phyloP scores from a whole-genome alignment of 768 basidiomycete species.

The Leccinum boreale region DNA sequence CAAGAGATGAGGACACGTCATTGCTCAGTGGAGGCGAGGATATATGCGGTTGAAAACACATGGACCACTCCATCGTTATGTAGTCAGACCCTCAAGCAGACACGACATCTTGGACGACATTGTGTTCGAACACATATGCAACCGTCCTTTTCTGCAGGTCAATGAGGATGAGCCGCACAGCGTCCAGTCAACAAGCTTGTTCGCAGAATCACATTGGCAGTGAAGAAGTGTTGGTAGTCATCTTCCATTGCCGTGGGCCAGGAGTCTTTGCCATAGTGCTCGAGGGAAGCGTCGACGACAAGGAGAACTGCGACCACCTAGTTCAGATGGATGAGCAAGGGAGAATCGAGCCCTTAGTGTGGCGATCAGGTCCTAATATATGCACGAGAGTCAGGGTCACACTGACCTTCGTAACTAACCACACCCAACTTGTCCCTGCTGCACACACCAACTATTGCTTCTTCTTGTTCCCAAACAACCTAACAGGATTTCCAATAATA shows the following conservation, averaged over 20 bases:
- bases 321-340: constrained; percentile 67
- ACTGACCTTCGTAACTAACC: constrained; percentile 86
- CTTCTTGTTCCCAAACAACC: constrained; percentile 84
- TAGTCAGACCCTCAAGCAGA: no score
- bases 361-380: not conserved
- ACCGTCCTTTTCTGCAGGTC: no score
- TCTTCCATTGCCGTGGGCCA: constrained; percentile 22
- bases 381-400: not conserved
- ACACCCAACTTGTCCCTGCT: constrained; percentile 79
- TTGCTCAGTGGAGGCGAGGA: no score
- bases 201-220: constrained; percentile 38
- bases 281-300: constrained; percentile 57
- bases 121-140: no score
- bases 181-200: constrained; percentile 47
- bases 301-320: constrained; percentile 91
- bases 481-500: constrained; percentile 66
- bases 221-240: constrained; percentile 12
- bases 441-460: no score
- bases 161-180: constrained; percentile 80
- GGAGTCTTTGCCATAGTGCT: constrained; percentile 57
- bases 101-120: no score
- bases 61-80: no score
- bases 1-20: no score
- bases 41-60: no score
- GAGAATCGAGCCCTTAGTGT: constrained; percentile 50